Evolutionary conservation across 805 yeast species (phyloP), one percentile per base, ranked within the genome.

Genomic region (Yamadazyma paraphyllophila): DNA sequence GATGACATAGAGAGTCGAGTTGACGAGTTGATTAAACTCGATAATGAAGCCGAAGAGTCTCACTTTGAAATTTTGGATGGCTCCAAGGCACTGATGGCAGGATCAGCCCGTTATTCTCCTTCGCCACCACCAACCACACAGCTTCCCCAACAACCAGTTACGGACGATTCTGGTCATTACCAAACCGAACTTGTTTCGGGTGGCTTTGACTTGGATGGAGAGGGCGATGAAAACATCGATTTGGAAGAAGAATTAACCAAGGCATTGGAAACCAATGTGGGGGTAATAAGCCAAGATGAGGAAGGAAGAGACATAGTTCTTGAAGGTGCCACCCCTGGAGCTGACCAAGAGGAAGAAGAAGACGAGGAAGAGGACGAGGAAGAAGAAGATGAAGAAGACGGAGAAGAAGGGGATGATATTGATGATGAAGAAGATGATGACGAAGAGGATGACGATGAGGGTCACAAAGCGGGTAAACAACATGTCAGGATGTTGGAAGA

Each of bases 41-140:
- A 92, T 61, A 87, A 79, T 32, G 90, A 85, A 47, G 96, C 97
- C 0, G 91, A 88, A 60, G 88, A 83, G 37, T 78, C 85, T 20
- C 77, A 77, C 31, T 89, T 83, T 58, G 96, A 91, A 58, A 72
- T 89, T 43, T 73, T 89, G 2, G 90, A 83, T 52, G 54, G 62
- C 44, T 76, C 76, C 37, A 73, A 69, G 48, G 68, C 67, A 50
- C 71, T 56, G 44, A 54, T 54, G 41, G 40, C 45, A 43, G 55
- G 56, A 24, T 47, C 49, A 36, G 45, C 53, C 47, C 58, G 62
- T 43, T 50, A 47, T 38, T 66, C 52, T 44, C 70, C 59, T 47
- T 69, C 69, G 16, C 63, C 69, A 10, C 66, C 66, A 8, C 52
- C 60, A 14, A 30, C 39, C 4, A 15, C 45, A 27, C 47, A 36